phyloP scores from a whole-genome alignment of 106 monocot genomes.

The Vanilla planifolia region DNA sequence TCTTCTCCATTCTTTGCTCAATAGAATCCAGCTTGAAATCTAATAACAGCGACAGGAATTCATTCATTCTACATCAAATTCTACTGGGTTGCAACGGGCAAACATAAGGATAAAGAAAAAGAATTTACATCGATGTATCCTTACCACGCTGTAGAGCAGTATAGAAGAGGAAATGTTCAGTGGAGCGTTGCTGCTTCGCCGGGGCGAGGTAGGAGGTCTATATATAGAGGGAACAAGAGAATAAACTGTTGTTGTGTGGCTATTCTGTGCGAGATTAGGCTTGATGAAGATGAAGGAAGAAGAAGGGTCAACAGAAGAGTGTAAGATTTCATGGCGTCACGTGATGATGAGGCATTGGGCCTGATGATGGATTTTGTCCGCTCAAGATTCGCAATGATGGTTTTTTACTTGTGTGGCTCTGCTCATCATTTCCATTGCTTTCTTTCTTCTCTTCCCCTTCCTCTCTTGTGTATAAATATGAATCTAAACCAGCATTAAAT shows the following conservation, averaged over 20 bases:
- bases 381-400: conserved; percentile 5
- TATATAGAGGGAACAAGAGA: conserved; percentile 1
- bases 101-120: background rate
- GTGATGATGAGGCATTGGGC: conserved; percentile 2
- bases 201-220: background rate
- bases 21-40: background rate
- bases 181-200: background rate
- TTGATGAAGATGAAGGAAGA: conserved; percentile 1
- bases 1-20: conserved; percentile 50
- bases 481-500: background rate
- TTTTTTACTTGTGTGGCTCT: background rate
- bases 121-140: background rate
- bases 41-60: background rate
- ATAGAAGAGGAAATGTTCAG: background rate
- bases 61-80: background rate
- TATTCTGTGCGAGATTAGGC: background rate
- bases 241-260: background rate
- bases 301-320: background rate
- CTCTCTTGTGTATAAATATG: too few species aligned
- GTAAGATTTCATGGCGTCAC: conserved; percentile 2
- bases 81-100: background rate
- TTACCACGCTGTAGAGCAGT: too few species aligned
- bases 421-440: background rate
- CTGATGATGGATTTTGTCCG: conserved; percentile 2
- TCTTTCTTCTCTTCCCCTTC: background rate